Evolutionary conservation across 2,329 filamentous ascomycete genomes (phyloP), one percentile per base, ranked within the genome.

Genomic region (Stylonectria norvegica): DNA sequence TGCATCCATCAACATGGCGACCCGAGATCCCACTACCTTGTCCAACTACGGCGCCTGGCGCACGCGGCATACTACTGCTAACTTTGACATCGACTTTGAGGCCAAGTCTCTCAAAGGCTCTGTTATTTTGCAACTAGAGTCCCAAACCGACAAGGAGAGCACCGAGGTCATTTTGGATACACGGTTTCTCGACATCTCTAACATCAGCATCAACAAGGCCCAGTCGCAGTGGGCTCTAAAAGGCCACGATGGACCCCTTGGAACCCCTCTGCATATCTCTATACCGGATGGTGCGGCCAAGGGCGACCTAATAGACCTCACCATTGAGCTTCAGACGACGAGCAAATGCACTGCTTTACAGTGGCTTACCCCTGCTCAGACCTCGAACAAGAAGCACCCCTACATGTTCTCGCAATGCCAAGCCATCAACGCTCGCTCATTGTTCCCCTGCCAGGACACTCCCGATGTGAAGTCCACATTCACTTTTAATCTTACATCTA

Each of bases 321-420:
- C 81, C 63, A 87, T 94, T 47, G 71, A 77, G 17, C 66, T 96
- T 20, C 76, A 86, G 53, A 97, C 93, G 5, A 97, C 93, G 1
- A 78, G 85, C 36, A 78, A 86, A 57, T 96, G 91, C 66, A 95
- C 90, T 9, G 91, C 91, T 8, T 73, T 98, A 47, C 91, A 97
- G 67, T 98, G 93, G 91, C 77, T 98, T 65, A 90, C 86, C 1
- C 89, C 89, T 2, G 85, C 85, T 20, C 93, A 97, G 70, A 97
- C 93, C 1, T 89, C 87, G 43, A 96, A 95, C 76, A 90, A 89
- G 71, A 93, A 89, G 66, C 86, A 94, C 53, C 91, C 91, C 1
- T 97, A 96, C 67, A 91, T 97, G 83, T 97, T 97, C 71, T 94
- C 88, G 31, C 93, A 97, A 71, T 95, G 90, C 65, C 91, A 98